phyloP scores from a whole-genome alignment of 2,329 filamentous ascomycete genomes.

The Mycosphaerelloides madeirae region DNA sequence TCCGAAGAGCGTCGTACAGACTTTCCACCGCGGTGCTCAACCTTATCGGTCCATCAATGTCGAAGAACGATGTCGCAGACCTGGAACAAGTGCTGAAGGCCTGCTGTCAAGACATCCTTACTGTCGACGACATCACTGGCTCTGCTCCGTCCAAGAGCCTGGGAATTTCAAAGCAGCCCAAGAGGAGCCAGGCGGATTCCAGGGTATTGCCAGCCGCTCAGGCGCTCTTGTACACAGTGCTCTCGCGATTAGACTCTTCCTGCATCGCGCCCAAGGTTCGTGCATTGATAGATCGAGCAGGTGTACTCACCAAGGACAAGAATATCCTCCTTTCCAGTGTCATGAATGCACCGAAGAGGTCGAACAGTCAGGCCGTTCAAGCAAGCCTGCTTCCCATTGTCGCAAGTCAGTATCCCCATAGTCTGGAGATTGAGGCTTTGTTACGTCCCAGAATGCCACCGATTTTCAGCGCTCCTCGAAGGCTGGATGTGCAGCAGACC shows the following conservation, averaged over 20 bases:
- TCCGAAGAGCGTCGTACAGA: constrained; percentile 60
- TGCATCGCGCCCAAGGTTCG: constrained; percentile 67
- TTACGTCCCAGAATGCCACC: constrained; percentile 49
- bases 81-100: constrained; percentile 59
- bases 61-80: constrained; percentile 60
- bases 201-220: constrained; percentile 46
- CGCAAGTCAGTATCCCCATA: constrained; percentile 58
- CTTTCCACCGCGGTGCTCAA: constrained; percentile 56
- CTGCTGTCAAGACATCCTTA: constrained; percentile 72
- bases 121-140: constrained; percentile 26
- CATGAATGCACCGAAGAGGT: constrained; percentile 64
- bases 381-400: constrained; percentile 78
- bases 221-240: constrained; percentile 52
- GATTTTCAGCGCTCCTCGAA: constrained; percentile 25
- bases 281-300: constrained; percentile 72
- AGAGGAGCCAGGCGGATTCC: constrained; percentile 8
- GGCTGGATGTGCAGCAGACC: constrained; percentile 12
- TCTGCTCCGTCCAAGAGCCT: constrained; percentile 6
- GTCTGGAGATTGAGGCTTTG: constrained; percentile 67
- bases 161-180: constrained; percentile 46
- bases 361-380: constrained; percentile 38
- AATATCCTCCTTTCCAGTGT: constrained; percentile 76
- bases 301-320: constrained; percentile 65
- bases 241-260: constrained; percentile 61
- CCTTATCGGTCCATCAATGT: constrained; percentile 60